Evolutionary conservation across 2,329 filamentous ascomycete species (phyloP).

Genomic region (Emergomyces africanus): DNA sequence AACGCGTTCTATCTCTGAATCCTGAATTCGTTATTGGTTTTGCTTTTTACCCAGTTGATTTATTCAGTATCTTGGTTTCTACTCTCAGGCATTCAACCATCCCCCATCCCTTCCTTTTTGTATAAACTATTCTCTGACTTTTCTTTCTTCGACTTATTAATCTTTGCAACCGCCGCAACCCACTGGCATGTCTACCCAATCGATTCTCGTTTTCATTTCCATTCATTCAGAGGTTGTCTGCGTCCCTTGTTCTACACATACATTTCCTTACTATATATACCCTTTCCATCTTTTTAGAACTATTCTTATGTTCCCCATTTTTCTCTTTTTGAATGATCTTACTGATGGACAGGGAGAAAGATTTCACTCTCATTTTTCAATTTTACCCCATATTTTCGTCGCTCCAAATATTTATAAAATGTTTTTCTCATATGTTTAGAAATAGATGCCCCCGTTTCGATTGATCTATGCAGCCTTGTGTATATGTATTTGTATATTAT

Average conservation of each 20-base stretch:
- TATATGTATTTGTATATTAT: not conserved
- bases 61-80: not conserved
- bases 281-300: not conserved
- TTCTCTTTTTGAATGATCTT: not conserved
- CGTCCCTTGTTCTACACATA: not conserved
- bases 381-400: not conserved
- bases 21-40: not conserved
- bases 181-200: not conserved
- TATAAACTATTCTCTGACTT: not conserved
- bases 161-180: not conserved
- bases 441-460: not conserved
- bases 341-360: not conserved
- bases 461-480: not conserved
- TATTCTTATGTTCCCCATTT: not conserved
- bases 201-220: not conserved
- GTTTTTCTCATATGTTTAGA: not conserved
- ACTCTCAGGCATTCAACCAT: not conserved
- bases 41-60: not conserved
- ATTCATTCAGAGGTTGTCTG: not conserved
- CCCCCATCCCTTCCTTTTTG: not conserved
- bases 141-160: not conserved
- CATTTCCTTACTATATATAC: not conserved
- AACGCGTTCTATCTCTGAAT: not conserved
- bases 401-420: not conserved
- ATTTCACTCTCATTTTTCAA: not conserved